Conservation (phyloP, 2,329 filamentous ascomycete species). For the Colletotrichum scovillei region DNA sequence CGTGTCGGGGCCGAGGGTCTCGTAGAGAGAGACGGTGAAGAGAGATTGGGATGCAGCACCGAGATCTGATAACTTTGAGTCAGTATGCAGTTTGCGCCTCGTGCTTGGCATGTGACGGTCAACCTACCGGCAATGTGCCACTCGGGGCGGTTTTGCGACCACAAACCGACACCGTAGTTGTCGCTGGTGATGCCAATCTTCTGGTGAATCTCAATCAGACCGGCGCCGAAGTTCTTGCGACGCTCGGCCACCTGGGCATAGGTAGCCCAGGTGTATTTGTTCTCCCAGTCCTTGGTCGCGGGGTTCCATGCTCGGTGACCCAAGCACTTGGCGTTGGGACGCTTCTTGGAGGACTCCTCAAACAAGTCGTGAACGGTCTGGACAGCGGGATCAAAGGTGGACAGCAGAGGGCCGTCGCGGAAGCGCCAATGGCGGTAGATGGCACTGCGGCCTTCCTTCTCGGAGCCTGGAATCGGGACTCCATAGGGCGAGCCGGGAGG, state of each 20-base stretch:
- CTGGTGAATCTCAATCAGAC: slow-evolving; percentile 84
- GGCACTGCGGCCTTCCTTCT: slow-evolving; percentile 76
- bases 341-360: slow-evolving; percentile 72
- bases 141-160: slow-evolving; percentile 87
- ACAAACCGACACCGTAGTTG: slow-evolving; percentile 82
- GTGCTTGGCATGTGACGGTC: background rate
- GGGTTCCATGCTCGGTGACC: slow-evolving; percentile 85
- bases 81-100: background rate
- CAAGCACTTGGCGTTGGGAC: slow-evolving; percentile 78
- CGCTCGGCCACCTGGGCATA: slow-evolving; percentile 84
- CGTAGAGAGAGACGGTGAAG: slow-evolving; percentile 93
- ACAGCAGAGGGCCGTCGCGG: slow-evolving; percentile 76
- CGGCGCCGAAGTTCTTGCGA: slow-evolving; percentile 86
- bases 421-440: slow-evolving; percentile 89
- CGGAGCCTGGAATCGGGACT: slow-evolving; percentile 79
- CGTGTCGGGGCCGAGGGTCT: slow-evolving; percentile 90
- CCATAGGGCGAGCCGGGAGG: slow-evolving; percentile 83
- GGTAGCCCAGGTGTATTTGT: slow-evolving; percentile 84
- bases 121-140: slow-evolving; percentile 82
- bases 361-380: slow-evolving; percentile 85
- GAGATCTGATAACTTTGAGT: slow-evolving; percentile 70
- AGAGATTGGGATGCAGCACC: slow-evolving; percentile 88
- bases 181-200: slow-evolving; percentile 70
- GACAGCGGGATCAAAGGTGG: slow-evolving; percentile 76
- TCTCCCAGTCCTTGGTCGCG: slow-evolving; percentile 76